A percentile compares a stretch with the other conserved stretches of the same genome.
Conservation (phyloP, 352 stramenopile species). For the Blastocystis sp. region DNA sequence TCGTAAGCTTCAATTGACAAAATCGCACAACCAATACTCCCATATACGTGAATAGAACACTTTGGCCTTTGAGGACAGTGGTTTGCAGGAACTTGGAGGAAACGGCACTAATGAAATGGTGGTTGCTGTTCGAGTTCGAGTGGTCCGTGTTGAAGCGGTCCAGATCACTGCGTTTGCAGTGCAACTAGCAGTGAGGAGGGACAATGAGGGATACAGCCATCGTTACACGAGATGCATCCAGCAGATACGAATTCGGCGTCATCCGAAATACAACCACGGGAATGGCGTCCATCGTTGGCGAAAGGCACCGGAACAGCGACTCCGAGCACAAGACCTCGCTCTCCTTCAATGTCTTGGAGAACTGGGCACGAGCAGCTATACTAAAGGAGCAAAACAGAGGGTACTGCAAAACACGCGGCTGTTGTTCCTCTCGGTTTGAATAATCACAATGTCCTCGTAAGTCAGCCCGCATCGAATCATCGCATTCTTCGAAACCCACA, state of each 20-base stretch:
- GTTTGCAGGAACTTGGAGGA: slow-evolving; percentile 7
- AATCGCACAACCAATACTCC: background rate
- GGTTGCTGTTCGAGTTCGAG: slow-evolving; percentile 40
- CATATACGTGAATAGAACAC: slow-evolving; percentile 62
- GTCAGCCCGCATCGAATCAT: slow-evolving; percentile 63
- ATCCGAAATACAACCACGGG: slow-evolving; percentile 63
- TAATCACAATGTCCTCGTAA: slow-evolving; percentile 69
- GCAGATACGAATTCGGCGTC: background rate
- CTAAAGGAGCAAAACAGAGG: background rate
- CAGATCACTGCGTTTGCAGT: slow-evolving; percentile 42
- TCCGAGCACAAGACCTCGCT: slow-evolving; percentile 51
- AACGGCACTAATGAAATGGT: slow-evolving; percentile 35
- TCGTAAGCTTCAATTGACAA: slow-evolving; percentile 32
- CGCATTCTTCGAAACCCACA: slow-evolving; percentile 60
- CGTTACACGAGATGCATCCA: background rate
- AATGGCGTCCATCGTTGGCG: slow-evolving; percentile 25
- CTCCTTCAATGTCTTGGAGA: slow-evolving; percentile 53
- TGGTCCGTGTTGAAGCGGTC: slow-evolving; percentile 65
- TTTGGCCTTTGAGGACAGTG: slow-evolving; percentile 34
- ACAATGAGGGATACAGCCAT: slow-evolving; percentile 3
- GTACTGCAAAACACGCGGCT: slow-evolving; percentile 31
- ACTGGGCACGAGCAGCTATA: slow-evolving; percentile 6
- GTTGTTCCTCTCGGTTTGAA: slow-evolving; percentile 30
- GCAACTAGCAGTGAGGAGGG: background rate
- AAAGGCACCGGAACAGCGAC: slow-evolving; percentile 50